A percentile compares a stretch with the other conserved stretches of the same genome.
phyloP scores from a whole-genome alignment of 2,329 filamentous ascomycete species.

The Alternaria novae-zelandiae region DNA sequence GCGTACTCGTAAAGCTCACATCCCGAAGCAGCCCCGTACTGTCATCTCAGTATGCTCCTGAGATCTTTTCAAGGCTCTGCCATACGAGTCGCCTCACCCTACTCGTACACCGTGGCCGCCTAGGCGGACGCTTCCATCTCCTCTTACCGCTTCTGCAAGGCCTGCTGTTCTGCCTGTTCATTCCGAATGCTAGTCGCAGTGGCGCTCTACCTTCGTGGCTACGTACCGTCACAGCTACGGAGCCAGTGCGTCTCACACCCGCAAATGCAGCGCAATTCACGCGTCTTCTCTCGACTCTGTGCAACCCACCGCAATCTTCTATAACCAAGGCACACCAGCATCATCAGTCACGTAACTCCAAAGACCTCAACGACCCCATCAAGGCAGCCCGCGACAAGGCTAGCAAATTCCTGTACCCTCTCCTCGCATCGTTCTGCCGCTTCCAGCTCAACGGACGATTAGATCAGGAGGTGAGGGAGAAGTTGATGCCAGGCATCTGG shows the following conservation, averaged over 20 bases:
- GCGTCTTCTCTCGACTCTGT: conserved; percentile 65
- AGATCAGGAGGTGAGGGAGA: conserved; percentile 59
- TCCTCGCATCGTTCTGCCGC: conserved; percentile 64
- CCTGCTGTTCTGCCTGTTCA: conserved; percentile 63
- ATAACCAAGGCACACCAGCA: conserved; percentile 53
- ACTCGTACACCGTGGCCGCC: conserved; percentile 62
- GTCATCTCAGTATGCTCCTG: conserved; percentile 34
- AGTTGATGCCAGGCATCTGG: conserved; percentile 64
- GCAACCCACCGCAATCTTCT: conserved; percentile 65
- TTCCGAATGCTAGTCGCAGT: conserved; percentile 46
- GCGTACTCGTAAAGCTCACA: conserved; percentile 42
- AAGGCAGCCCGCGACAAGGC: conserved; percentile 65
- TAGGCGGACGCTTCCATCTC: conserved; percentile 67
- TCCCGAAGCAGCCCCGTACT: conserved; percentile 41
- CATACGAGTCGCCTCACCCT: conserved; percentile 60
- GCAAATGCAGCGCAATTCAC: conserved; percentile 59
- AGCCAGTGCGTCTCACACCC: conserved; percentile 38
- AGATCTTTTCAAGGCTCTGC: conserved; percentile 62
- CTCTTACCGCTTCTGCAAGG: conserved; percentile 62
- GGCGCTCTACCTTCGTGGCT: conserved; percentile 44
- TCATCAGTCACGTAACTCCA: conserved; percentile 26
- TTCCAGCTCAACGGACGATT: conserved; percentile 59
- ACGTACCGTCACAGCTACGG: conserved; percentile 10
- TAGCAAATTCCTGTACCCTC: conserved; percentile 63
- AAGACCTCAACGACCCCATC: conserved; percentile 63